phyloP scores from a whole-genome alignment of 2,329 filamentous ascomycete genomes.

The Phyllosticta citriasiana region DNA sequence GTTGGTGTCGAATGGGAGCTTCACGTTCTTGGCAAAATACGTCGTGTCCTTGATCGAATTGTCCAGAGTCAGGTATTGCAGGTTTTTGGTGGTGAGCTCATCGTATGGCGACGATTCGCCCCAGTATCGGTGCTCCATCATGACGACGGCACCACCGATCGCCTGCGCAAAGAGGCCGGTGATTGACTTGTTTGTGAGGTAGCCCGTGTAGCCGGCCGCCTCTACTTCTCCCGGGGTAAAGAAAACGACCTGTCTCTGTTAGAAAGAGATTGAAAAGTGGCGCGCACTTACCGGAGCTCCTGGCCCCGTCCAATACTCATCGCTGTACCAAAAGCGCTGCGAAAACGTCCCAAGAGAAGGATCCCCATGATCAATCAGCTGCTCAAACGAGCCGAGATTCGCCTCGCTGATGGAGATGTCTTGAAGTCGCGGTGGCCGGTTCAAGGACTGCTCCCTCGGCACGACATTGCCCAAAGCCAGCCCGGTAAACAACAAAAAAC shows the following conservation, averaged over 20 bases:
- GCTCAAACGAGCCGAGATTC: conserved; percentile 34
- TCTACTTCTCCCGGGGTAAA: conserved; percentile 45
- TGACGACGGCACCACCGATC: conserved; percentile 43
- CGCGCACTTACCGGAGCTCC: conserved; percentile 38
- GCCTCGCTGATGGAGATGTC: neutral
- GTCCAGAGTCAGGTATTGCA: conserved; percentile 45
- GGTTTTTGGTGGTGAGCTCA: conserved; percentile 41
- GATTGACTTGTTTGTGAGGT: conserved; percentile 41
- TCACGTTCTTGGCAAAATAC: conserved; percentile 43
- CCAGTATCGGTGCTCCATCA: conserved; percentile 52
- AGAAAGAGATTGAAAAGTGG: neutral
- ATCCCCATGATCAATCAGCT: conserved; percentile 50
- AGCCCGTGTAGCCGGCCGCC: conserved; percentile 38
- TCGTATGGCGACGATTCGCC: conserved; percentile 45
- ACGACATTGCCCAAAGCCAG: neutral
- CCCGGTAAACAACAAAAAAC: neutral
- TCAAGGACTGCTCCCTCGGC: neutral
- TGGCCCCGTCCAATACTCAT: conserved; percentile 43
- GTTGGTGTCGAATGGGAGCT: conserved; percentile 44
- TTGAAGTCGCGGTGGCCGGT: neutral
- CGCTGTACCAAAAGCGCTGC: conserved; percentile 45
- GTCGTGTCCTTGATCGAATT: conserved; percentile 46
- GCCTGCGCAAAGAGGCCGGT: conserved; percentile 43
- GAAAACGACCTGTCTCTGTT: conserved; percentile 23
- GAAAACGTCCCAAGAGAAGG: conserved; percentile 46